Evolutionary conservation across 1,139 yeast genomes (phyloP).

Genomic region (Blastobotrys proliferans): DNA sequence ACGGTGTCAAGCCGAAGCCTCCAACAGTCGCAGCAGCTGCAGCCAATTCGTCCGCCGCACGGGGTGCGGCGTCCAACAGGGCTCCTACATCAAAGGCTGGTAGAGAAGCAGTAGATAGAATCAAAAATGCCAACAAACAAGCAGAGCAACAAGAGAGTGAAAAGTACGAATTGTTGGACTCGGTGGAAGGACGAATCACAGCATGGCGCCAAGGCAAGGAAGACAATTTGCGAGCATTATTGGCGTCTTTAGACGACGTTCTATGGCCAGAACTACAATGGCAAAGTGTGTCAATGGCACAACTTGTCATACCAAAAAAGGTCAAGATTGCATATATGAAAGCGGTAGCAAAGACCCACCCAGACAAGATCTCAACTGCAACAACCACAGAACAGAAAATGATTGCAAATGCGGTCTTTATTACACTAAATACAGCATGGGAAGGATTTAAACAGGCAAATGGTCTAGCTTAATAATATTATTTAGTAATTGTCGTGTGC

Average conservation of each 20-base stretch:
- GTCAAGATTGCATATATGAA: conserved; percentile 87
- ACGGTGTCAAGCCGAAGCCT: conserved; percentile 28
- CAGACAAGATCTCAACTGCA: conserved; percentile 68
- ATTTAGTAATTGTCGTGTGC: conserved; percentile 14
- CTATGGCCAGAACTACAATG: conserved; percentile 60
- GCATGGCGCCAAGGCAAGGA: conserved; percentile 74
- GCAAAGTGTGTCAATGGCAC: conserved; percentile 63
- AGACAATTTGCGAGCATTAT: conserved; percentile 68
- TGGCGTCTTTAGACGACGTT: conserved; percentile 61
- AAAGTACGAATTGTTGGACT: conserved; percentile 56
- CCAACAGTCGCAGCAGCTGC: conserved; percentile 26
- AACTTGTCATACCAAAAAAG: conserved; percentile 83
- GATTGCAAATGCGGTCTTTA: conserved; percentile 85
- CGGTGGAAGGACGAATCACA: conserved; percentile 50
- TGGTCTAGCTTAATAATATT: conserved; percentile 35
- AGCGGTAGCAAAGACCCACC: conserved; percentile 90
- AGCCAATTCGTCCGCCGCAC: conserved; percentile 13
- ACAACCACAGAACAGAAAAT: conserved; percentile 67
- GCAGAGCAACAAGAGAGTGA: conserved; percentile 53
- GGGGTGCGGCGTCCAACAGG: conserved; percentile 13
- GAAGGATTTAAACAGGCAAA: conserved; percentile 69
- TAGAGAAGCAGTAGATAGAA: conserved; percentile 44
- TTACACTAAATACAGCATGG: conserved; percentile 85
- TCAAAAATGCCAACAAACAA: conserved; percentile 46
- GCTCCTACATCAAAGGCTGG: conserved; percentile 34